Base-by-base conservation (phyloP, 2,329 filamentous ascomycete species). In the Paraconiothyrium brasiliense region DNA sequence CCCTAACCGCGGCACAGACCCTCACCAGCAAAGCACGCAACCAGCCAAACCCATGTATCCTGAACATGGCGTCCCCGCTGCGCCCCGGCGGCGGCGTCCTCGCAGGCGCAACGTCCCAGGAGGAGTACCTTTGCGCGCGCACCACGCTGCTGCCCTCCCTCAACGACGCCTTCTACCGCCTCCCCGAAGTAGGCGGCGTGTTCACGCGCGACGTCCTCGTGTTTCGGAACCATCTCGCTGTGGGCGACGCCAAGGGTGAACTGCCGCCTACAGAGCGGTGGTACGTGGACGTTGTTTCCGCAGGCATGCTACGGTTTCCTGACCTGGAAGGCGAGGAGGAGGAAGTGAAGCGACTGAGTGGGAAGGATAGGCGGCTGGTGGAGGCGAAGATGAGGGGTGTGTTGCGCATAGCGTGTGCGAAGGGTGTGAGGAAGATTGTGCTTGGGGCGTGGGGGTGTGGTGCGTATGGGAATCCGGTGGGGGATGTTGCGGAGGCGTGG, bases 401-500 rank as follows among this genome's bases (percentile, higher is more conserved):
- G 1, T 69, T 90, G 72, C 80, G 86, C 1, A 83, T 89, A 4
- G 67, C 63, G 5, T 79, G 82, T 2, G 73, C 79, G 9, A 69
- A 76, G 60, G 83, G 84, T 0, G 79, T 80, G 4, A 79, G 76
- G 41, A 83, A 78, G 58, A 67, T 90, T 0, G 84, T 90, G 0
- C 78, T 90, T 0, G 88, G 88, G 0, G 87, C 88, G 0, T 90
- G 87, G 87, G 88, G 88, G 0, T 89, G 87, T 62, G 88, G 88
- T 2, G 86, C 86, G 0, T 87, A 89, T 60, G 87, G 86, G 0
- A 90, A 90, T 63, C 88, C 88, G 0, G 83, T 88, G 0, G 76
- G 76, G 1, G 86, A 90, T 72, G 77, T 90, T 34, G 87, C 87
- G 14, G 76, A 78, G 20, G 81, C 84, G 0, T 90, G 88, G 84